Base-by-base conservation (phyloP, 192 early-diverging fungal genomes). In the Coemansia sp. region DNA sequence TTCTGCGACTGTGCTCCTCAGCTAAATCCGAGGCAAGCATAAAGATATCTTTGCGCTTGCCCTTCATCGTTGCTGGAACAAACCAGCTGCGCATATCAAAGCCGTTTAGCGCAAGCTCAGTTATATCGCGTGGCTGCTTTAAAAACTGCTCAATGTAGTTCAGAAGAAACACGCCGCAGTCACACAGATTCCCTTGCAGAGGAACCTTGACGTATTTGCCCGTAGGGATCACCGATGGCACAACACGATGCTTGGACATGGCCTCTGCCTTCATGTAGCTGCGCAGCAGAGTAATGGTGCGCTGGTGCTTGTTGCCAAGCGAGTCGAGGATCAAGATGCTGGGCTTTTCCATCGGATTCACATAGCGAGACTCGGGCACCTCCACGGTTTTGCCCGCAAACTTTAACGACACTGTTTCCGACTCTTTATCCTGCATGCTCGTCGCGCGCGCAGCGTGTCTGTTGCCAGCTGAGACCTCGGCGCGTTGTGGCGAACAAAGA, bases 101-200 rank as follows among this genome's bases (percentile, higher is more conserved):
- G 29, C 67, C 64, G 48, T 68, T 63, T 16, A 82, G 33, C 0
- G 62, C 73, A 28, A 73, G 33, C 32, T 64, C 52, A 20, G 71
- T 45, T 42, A 77, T 71, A 7, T 31, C 48, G 2, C 54, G 59
- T 3, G 89, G 88, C 50, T 76, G 64, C 51, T 72, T 62, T 33
- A 93, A 61, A 60, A 96, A 88, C 33, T 80, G 63, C 56, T 94
- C 91, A 4, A 92, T 84, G 63, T 90, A 92, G 62, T 94, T 86
- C 7, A 93, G 70, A n/a, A 96, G 49, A 76, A 86, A 94, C 16
- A 96, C 77, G n/a, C 94, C 94, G 67, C 94, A 96, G 72, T 96
- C 94, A 61, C 88, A 92, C 66, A 84, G 72, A 66, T 96, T 96
- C 56, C 79, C 64, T 58, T 96, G 94, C 25, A 80, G 60, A 17